These are phyloP conservation scores for Colletotrichum camelliae DNA, from an alignment of 2,329 filamentous ascomycete species.

Conservation along the genomic window DNA sequence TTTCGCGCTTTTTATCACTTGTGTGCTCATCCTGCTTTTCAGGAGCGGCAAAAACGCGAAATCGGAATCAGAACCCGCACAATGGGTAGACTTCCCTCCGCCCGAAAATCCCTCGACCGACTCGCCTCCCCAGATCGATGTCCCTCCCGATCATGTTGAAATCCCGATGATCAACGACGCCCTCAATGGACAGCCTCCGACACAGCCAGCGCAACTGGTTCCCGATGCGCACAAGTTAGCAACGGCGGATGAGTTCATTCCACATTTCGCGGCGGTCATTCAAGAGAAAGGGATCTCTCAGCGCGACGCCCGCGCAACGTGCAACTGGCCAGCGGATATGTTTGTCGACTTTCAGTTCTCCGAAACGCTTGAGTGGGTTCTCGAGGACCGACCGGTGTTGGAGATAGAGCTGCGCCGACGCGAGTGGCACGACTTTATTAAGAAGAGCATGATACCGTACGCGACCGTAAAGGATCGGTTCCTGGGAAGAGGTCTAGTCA, in stretches of 20 bases:
- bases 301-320: background rate
- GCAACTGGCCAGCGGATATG: background rate
- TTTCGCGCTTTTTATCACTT: background rate
- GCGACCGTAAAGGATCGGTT: slow-evolving; percentile 1
- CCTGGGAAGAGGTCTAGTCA: background rate
- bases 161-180: background rate
- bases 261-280: slow-evolving; percentile 1
- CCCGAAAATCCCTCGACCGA: background rate
- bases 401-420: slow-evolving; percentile 14
- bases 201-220: background rate
- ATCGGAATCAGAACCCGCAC: background rate
- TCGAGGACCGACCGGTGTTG: background rate
- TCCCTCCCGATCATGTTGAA: background rate
- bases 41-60: background rate
- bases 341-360: slow-evolving; percentile 10
- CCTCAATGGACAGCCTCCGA: background rate
- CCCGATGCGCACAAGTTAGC: background rate
- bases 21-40: background rate
- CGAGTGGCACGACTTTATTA: slow-evolving; percentile 10
- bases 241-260: slow-evolving; percentile 1
- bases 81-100: background rate
- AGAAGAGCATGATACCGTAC: slow-evolving; percentile 1
- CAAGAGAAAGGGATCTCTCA: background rate
- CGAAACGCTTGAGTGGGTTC: slow-evolving; percentile 2
- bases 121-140: background rate